Percentiles rank a stretch among this genome's conserved stretches.
These are phyloP conservation scores for Stereum hirsutum DNA, from an alignment of 1,284 basidiomycete species.

Conservation along the genomic window DNA sequence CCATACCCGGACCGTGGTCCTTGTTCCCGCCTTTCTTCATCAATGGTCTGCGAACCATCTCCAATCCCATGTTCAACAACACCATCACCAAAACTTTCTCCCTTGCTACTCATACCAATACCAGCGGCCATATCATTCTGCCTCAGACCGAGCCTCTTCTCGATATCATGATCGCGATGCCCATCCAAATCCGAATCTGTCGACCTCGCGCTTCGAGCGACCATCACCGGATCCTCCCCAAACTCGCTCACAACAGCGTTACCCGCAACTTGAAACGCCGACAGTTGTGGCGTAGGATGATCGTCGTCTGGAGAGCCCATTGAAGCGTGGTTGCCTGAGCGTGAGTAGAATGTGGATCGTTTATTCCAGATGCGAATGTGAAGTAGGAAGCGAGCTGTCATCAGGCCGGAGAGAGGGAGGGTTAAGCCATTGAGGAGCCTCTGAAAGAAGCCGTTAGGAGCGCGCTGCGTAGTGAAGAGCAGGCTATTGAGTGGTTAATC, in stretches of 20 bases:
- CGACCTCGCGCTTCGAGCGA: background rate
- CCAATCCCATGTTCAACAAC: too few species aligned
- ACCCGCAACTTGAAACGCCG: background rate
- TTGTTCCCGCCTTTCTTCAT: too few species aligned
- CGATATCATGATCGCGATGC: too few species aligned
- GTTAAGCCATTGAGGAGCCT: constrained; percentile 21
- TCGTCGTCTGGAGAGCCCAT: background rate
- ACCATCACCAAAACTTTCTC: too few species aligned
- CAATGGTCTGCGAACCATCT: too few species aligned
- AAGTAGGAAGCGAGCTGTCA: constrained; percentile 25
- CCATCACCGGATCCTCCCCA: constrained; percentile 10
- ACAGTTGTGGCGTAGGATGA: background rate
- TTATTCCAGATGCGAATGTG: constrained; percentile 20
- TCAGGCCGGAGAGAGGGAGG: constrained; percentile 24
- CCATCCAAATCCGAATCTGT: too few species aligned
- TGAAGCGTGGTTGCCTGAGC: background rate
- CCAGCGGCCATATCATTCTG: too few species aligned
- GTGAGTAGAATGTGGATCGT: background rate
- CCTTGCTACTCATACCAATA: too few species aligned
- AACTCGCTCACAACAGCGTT: constrained; percentile 10
- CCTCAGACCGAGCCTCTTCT: too few species aligned
- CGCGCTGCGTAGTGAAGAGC: background rate
- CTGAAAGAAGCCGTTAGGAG: constrained; percentile 17
- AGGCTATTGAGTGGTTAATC: background rate
- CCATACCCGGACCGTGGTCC: too few species aligned